A percentile compares a stretch with the other conserved stretches of the same genome.
Conservation (phyloP, 1,284 basidiomycete species). For the Lignosus rhinocerotis region DNA sequence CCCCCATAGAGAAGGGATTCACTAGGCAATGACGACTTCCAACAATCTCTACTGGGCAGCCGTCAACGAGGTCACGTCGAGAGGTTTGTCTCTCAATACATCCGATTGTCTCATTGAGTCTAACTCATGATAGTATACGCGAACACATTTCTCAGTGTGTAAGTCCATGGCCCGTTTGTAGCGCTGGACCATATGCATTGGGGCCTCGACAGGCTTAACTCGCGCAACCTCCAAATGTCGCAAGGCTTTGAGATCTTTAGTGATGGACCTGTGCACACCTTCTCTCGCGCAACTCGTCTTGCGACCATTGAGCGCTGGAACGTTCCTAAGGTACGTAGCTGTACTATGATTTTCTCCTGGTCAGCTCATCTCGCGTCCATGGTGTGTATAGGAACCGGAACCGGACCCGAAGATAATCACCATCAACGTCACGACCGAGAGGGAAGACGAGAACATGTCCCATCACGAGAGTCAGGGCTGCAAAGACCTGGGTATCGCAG, state of each 20-base stretch:
- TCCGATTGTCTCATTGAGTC: background rate
- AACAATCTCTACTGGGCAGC: constrained; percentile 1
- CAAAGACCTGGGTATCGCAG: background rate
- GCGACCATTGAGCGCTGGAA: background rate
- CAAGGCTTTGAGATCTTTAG: background rate
- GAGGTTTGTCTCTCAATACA: background rate
- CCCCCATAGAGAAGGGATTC: background rate
- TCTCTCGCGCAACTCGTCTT: background rate
- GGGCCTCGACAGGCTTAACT: background rate
- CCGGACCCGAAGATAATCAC: background rate
- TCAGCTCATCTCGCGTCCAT: background rate
- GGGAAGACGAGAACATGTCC: background rate
- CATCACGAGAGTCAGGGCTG: background rate
- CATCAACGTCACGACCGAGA: background rate
- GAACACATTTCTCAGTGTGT: background rate
- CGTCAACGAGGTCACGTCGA: background rate
- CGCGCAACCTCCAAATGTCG: background rate
- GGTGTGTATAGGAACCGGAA: background rate
- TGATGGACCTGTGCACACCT: background rate
- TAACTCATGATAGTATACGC: background rate
- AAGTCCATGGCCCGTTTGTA: background rate
- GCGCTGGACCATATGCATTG: too few relatives aligned
- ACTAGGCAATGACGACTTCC: background rate
- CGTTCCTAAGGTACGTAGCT: background rate
- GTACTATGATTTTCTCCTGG: too few relatives aligned